A percentile compares a stretch with the other conserved stretches of the same genome.
These are phyloP conservation scores for Boeremia exigua DNA, from an alignment of 2,329 filamentous ascomycete species.

Conservation along the genomic window DNA sequence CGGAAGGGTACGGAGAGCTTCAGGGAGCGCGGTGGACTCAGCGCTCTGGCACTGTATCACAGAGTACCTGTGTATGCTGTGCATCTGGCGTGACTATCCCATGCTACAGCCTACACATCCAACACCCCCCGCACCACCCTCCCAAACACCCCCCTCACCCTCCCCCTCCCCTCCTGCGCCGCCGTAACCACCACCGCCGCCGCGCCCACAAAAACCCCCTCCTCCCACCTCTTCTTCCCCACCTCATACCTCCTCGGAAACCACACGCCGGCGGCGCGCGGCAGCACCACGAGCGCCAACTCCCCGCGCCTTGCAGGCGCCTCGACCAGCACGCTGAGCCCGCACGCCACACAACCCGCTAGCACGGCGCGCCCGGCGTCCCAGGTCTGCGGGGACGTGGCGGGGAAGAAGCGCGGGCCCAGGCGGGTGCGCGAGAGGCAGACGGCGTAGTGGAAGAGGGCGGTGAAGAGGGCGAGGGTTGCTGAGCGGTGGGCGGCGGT, in stretches of 20 bases:
- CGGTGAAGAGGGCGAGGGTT: conserved; percentile 79
- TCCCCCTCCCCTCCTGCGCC: conserved; percentile 33
- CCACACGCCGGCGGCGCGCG: conserved; percentile 75
- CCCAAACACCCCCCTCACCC: conserved; percentile 41
- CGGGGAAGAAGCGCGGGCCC: conserved; percentile 69
- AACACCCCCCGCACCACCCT: conserved; percentile 26
- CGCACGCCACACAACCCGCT: conserved; percentile 75
- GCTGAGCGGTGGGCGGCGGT: conserved; percentile 74
- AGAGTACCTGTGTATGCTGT: too few species aligned
- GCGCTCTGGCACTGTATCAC: too few species aligned
- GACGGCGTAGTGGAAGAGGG: conserved; percentile 83
- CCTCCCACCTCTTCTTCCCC: conserved; percentile 39
- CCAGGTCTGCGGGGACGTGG: conserved; percentile 61
- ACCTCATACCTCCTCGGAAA: conserved; percentile 71
- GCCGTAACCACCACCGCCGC: conserved; percentile 40
- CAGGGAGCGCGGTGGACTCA: too few species aligned
- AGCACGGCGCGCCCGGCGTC: conserved; percentile 72
- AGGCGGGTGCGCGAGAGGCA: conserved; percentile 77
- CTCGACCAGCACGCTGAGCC: conserved; percentile 82
- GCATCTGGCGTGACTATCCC: too few species aligned
- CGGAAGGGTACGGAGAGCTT: too few species aligned
- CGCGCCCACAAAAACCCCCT: conserved; percentile 37
- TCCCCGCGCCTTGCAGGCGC: conserved; percentile 70
- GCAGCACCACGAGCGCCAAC: conserved; percentile 80
- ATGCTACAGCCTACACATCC: too few species aligned